Conservation (phyloP, 2,329 filamentous ascomycete species). For the Aspergillus sp. region DNA sequence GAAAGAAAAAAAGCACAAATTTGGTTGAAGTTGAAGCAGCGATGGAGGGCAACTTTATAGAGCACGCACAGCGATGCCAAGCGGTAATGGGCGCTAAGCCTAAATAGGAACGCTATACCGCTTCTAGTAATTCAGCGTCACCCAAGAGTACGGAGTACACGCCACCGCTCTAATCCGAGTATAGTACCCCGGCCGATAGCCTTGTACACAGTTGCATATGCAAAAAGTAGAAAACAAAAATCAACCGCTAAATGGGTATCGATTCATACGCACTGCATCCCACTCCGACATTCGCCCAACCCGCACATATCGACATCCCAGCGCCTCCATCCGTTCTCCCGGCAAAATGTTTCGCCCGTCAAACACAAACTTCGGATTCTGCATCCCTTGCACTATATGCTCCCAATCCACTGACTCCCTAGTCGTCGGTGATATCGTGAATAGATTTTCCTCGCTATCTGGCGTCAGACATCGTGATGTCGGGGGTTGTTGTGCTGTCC, state of each 20-base stretch:
- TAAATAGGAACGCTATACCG: no score
- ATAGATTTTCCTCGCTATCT: not conserved
- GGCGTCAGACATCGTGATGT: not conserved
- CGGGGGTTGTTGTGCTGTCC: not conserved
- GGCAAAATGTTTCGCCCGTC: conserved; percentile 36
- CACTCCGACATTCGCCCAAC: conserved; percentile 15
- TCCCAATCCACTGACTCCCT: conserved; percentile 32
- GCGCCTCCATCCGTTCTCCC: conserved; percentile 18
- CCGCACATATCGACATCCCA: conserved; percentile 26
- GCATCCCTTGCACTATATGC: conserved; percentile 35
- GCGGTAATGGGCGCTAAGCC: no score
- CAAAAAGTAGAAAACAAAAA: not conserved
- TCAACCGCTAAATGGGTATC: not conserved
- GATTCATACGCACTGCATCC: not conserved
- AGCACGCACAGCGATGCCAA: no score
- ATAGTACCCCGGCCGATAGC: no score
- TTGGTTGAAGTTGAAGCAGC: no score
- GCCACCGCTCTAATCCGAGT: no score
- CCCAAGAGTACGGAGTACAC: no score
- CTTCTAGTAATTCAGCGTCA: no score
- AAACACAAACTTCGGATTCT: conserved; percentile 42
- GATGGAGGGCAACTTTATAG: no score
- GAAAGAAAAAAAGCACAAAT: no score
- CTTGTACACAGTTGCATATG: no score
- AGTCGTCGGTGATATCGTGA: no score